Conservation (phyloP, 306 rosid genomes). For the Lupinus albus region DNA sequence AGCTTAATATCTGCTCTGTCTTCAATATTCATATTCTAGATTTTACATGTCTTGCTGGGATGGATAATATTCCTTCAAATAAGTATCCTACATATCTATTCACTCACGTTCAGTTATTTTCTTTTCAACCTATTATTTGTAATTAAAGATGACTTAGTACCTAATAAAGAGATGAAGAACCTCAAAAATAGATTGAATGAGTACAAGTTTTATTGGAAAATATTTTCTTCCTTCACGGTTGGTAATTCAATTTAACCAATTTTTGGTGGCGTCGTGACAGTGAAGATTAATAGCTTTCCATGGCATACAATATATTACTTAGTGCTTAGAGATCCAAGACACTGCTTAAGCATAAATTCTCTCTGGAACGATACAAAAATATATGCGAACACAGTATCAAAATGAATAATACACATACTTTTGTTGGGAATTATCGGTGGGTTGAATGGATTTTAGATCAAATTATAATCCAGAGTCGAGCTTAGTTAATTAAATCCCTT, state of each 20-base stretch:
- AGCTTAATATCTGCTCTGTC: constrained; percentile 29
- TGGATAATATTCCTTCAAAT: no score
- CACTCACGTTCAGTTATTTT: constrained; percentile 1
- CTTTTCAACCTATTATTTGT: constrained; percentile 12
- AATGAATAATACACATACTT: no score
- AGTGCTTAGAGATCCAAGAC: no score
- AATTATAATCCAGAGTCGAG: no score
- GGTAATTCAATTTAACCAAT: constrained; percentile 5
- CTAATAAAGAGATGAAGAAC: constrained; percentile 1
- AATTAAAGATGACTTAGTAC: constrained; percentile 1
- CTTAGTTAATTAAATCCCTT: no score
- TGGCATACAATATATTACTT: no score
- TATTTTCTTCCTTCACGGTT: background rate
- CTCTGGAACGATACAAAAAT: no score
- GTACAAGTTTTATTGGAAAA: constrained; percentile 3
- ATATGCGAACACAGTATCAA: no score
- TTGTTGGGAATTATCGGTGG: no score
- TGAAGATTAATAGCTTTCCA: background rate
- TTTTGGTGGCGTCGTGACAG: background rate
- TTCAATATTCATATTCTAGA: background rate
- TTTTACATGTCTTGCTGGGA: constrained; percentile 5
- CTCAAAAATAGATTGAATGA: background rate
- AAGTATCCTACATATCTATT: background rate
- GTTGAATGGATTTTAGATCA: no score
- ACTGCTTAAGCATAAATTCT: no score